Base-by-base conservation (phyloP, 208 protist species). In the Cochliopodium minus region DNA sequence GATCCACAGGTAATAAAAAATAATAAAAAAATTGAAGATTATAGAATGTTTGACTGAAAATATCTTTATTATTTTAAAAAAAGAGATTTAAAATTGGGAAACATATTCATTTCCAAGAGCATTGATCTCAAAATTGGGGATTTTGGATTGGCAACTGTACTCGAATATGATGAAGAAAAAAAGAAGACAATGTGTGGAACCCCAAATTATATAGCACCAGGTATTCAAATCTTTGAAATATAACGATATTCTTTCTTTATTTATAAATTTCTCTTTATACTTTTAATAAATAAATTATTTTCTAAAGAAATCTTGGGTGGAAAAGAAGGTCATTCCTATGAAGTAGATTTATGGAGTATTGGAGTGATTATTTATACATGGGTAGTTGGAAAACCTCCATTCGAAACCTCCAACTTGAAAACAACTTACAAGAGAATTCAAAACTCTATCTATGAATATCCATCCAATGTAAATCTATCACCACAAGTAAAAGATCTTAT, bases 361-460 rank as follows among this genome's bases (percentile, higher is more conserved):
- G 94, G 92, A 36, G 91, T 97, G 23, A 95, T 97, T 51, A 60
- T 94, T 49, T 97, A 94, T 76, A 97, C 91, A 28, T 63, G 95
- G 15, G 67, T 97, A 17, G 73, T 93, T n/a, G 94, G 94, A 29
- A 77, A 85, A 55, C 91, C 92, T 34, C 94, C 94, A 1, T 98
- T 98, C 67, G 88, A 97, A 74, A 97, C 91, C 38, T 66, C 62
- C 15, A 78, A 93, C 58, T 78, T 94, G 6, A 89, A 95, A 67
- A 70, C 72, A 7, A 98, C 93, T 22, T 97, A 96, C 74, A 72
- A 81, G 42, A 73, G 82, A 34, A 97, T 98, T 59, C 64, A 71
- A 20, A 62, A 82, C 49, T 87, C 83, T 58, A 62, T 71, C 32
- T 98, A 96, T 73, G 65, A 76, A 23, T 91, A 95, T 62, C 91